A percentile compares a stretch with the other conserved stretches of the same genome.
Evolutionary conservation across 1,284 basidiomycete species (phyloP).

Genomic region (Schizophyllum amplum): DNA sequence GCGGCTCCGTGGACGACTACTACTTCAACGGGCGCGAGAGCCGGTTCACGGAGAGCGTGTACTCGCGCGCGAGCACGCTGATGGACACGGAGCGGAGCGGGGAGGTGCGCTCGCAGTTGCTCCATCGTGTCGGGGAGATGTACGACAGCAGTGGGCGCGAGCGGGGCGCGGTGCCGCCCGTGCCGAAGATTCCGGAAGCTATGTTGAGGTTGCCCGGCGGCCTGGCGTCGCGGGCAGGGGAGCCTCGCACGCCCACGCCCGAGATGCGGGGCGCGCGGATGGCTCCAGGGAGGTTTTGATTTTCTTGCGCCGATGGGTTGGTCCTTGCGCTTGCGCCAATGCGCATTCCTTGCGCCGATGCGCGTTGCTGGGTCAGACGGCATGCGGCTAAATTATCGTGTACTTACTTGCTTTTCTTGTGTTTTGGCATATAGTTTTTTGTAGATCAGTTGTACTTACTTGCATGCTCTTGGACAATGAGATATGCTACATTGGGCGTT

Average conservation of each 20-base stretch:
- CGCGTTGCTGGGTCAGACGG: neutral
- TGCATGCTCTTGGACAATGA: neutral
- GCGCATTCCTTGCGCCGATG: too few relatives aligned
- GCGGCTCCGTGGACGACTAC: constrained; percentile 12
- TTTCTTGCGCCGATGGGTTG: too few relatives aligned
- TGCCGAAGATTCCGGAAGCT: constrained; percentile 23
- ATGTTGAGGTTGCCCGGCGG: neutral
- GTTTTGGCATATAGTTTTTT: neutral
- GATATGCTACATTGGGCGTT: too few relatives aligned
- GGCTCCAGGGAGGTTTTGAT: neutral
- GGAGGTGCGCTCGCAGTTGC: constrained; percentile 37
- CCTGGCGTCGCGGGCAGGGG: neutral
- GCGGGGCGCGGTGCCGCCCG: constrained; percentile 30
- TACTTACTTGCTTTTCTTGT: neutral
- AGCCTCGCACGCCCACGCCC: neutral
- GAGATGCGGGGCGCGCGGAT: neutral
- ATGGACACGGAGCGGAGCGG: constrained; percentile 46
- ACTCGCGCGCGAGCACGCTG: constrained; percentile 39
- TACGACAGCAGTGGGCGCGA: constrained; percentile 31
- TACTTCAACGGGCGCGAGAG: constrained; percentile 21
- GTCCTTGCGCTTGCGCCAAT: too few relatives aligned
- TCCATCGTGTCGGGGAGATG: constrained; percentile 44
- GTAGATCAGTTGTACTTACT: neutral
- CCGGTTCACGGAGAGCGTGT: constrained; percentile 38
- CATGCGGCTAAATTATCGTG: neutral